Percentiles rank a stretch among this genome's conserved stretches.
phyloP scores from a whole-genome alignment of 2,329 filamentous ascomycete genomes.

The Epicoccum sorghinum region DNA sequence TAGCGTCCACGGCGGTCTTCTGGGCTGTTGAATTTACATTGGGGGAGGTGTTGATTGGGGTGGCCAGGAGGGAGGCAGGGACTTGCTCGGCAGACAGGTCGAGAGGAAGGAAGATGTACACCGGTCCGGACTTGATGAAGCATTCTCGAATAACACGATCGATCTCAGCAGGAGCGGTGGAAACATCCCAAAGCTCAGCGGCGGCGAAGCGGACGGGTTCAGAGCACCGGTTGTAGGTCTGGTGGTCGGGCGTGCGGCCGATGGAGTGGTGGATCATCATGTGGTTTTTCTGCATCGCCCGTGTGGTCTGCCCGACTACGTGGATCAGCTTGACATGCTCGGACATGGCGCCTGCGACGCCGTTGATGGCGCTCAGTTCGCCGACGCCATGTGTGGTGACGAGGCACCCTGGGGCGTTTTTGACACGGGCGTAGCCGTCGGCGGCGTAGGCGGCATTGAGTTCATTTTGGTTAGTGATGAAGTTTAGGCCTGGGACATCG shows the following conservation, averaged over 20 bases:
- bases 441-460: conserved; percentile 64
- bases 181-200: conserved; percentile 49
- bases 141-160: conserved; percentile 53
- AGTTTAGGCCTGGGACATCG: conserved; percentile 47
- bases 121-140: conserved; percentile 50
- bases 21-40: conserved; percentile 34
- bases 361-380: conserved; percentile 55
- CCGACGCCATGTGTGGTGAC: conserved; percentile 68
- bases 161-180: conserved; percentile 51
- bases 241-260: conserved; percentile 50
- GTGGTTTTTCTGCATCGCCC: conserved; percentile 49
- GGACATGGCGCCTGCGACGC: conserved; percentile 51
- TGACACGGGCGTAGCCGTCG: conserved; percentile 64
- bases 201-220: conserved; percentile 46
- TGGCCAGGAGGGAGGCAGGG: conserved; percentile 42
- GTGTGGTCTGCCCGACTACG: conserved; percentile 53
- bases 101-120: conserved; percentile 54
- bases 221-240: conserved; percentile 50
- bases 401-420: conserved; percentile 56
- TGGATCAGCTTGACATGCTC: conserved; percentile 55
- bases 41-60: conserved; percentile 44
- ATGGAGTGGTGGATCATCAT: conserved; percentile 57
- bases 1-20: conserved; percentile 43
- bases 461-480: conserved; percentile 63
- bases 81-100: conserved; percentile 50